phyloP scores from a whole-genome alignment of 371 early-diverging fungal genomes.

The Sanchytrium tribonematis region DNA sequence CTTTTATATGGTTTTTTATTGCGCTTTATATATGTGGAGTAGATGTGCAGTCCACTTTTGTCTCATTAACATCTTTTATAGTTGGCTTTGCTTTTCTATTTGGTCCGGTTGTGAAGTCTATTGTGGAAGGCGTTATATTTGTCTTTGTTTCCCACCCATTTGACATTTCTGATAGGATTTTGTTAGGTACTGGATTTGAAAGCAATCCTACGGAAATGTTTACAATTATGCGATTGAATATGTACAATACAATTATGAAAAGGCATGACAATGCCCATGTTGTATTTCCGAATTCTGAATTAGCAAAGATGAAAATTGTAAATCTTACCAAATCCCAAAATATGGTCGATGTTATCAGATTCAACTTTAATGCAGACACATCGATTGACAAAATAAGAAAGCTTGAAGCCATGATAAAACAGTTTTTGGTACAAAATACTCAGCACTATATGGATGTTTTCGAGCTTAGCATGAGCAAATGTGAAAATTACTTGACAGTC shows the following conservation, averaged over 20 bases:
- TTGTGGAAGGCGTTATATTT: constrained; percentile 3
- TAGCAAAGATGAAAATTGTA: not conserved
- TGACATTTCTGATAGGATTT: constrained; percentile 3
- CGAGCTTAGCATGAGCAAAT: not conserved
- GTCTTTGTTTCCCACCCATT: constrained; percentile 4
- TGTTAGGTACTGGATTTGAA: not conserved
- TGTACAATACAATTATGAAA: not conserved
- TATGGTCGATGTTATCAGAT: constrained; percentile 1
- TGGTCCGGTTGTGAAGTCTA: not conserved
- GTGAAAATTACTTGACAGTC: not conserved
- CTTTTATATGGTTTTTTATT: not conserved
- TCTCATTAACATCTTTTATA: constrained; percentile 1
- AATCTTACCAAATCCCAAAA: constrained; percentile 2
- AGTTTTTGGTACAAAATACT: not conserved
- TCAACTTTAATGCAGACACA: not conserved
- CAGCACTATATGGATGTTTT: not conserved
- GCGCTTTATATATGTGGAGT: not conserved
- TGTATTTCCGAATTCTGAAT: not conserved
- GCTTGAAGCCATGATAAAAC: not conserved
- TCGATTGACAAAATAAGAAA: not conserved
- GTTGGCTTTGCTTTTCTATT: not conserved
- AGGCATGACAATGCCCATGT: constrained; percentile 2
- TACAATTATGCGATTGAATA: not conserved
- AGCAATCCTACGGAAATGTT: not conserved
- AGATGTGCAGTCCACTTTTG: not conserved